These are phyloP conservation scores for Calendula officinalis DNA, from an alignment of 129 eudicot genomes.

Conservation along the genomic window DNA sequence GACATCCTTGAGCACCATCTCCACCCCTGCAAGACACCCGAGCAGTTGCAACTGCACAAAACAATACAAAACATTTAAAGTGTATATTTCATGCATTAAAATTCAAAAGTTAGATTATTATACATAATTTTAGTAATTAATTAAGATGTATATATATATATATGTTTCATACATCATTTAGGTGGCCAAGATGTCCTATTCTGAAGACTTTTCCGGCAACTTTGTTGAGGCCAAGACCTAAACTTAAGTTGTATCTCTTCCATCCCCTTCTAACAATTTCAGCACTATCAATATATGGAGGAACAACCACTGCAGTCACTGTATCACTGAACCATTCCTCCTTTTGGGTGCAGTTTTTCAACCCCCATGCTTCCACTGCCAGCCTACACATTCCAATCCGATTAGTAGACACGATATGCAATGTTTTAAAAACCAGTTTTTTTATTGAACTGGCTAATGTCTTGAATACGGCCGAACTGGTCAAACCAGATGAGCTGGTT, in stretches of 20 bases:
- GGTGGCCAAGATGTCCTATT: slow-evolving; percentile 99
- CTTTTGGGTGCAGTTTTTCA: slow-evolving; percentile 76
- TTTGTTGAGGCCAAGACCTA: slow-evolving; percentile 92
- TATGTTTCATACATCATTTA: slow-evolving; percentile 78
- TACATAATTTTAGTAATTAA: too few relatives aligned
- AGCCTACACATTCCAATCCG: slow-evolving; percentile 39
- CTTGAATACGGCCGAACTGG: too few relatives aligned
- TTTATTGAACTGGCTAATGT: too few relatives aligned
- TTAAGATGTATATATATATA: not conserved
- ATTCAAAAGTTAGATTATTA: too few relatives aligned
- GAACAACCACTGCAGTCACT: slow-evolving; percentile 80
- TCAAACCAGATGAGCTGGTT: too few relatives aligned
- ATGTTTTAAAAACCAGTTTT: too few relatives aligned
- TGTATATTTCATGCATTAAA: too few relatives aligned
- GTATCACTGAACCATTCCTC: slow-evolving; percentile 98
- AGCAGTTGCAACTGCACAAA: slow-evolving; percentile 78
- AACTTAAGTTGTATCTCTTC: slow-evolving; percentile 86
- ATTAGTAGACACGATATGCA: too few relatives aligned
- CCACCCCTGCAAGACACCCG: slow-evolving; percentile 98
- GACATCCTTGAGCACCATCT: slow-evolving; percentile 95
- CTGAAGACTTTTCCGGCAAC: slow-evolving; percentile 98
- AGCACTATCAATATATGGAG: slow-evolving; percentile 69
- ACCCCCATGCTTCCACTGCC: slow-evolving; percentile 81
- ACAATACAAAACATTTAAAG: too few relatives aligned
- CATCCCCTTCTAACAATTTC: slow-evolving; percentile 85